phyloP scores from a whole-genome alignment of 257 asterid genomes.

The Marsdenia floribunda region DNA sequence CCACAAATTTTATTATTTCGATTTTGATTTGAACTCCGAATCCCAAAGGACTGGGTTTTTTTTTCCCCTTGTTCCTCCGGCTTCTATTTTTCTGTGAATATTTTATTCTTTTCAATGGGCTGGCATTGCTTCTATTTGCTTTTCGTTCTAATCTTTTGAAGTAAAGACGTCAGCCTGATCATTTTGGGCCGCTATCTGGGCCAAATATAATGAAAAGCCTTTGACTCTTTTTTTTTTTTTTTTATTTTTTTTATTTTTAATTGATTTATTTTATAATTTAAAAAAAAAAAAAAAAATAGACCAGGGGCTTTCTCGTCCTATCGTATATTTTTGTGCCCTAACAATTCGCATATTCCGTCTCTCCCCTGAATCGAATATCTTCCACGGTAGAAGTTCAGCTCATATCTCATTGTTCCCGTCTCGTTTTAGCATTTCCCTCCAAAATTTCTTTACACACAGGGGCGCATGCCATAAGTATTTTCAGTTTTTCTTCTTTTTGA shows the following conservation, averaged over 20 bases:
- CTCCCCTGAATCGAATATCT: background rate
- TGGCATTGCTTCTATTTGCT: background rate
- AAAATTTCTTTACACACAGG: background rate
- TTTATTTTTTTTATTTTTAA: no score
- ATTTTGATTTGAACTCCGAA: slow-evolving; percentile 14
- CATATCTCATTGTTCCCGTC: background rate
- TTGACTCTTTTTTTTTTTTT: background rate
- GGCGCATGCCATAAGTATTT: background rate
- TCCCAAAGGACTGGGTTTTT: slow-evolving; percentile 5
- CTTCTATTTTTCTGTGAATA: background rate
- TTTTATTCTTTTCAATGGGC: slow-evolving; percentile 4
- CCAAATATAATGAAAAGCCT: background rate
- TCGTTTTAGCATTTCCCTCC: background rate
- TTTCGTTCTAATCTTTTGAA: background rate
- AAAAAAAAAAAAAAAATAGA: no score
- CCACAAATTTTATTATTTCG: slow-evolving; percentile 18
- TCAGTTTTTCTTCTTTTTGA: background rate
- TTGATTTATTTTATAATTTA: no score
- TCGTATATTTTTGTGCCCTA: slow-evolving; percentile 10
- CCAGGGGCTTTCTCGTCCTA: slow-evolving; percentile 14
- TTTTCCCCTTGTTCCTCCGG: background rate
- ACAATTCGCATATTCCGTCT: slow-evolving; percentile 13
- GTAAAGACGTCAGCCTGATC: background rate
- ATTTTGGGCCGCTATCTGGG: background rate
- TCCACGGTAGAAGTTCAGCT: slow-evolving; percentile 1